Percentiles rank a stretch among this genome's conserved stretches.
These are phyloP conservation scores for Monosporascus sp. DNA, from an alignment of 2,329 filamentous ascomycete species.

Conservation along the genomic window DNA sequence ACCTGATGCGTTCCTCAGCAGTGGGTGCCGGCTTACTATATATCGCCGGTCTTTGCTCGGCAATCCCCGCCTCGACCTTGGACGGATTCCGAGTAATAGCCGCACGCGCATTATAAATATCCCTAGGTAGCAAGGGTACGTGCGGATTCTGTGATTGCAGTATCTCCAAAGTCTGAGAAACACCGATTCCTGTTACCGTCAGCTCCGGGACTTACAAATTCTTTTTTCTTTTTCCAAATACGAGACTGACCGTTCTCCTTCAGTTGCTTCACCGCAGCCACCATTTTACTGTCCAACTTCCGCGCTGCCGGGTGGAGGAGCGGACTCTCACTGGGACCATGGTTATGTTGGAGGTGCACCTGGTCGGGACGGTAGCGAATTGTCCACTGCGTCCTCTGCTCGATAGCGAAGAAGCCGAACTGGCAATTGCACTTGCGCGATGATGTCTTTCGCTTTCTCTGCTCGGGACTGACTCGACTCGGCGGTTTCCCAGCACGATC, in stretches of 20 bases:
- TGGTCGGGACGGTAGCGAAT: constrained; percentile 58
- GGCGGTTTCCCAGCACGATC: constrained; percentile 60
- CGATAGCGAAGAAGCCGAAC: constrained; percentile 65
- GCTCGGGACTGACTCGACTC: constrained; percentile 56
- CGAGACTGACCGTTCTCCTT: constrained; percentile 56
- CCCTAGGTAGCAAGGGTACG: constrained; percentile 56
- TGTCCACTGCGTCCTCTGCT: constrained; percentile 62
- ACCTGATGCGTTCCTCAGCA: constrained; percentile 57
- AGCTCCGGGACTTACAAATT: constrained; percentile 23
- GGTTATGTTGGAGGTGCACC: constrained; percentile 55
- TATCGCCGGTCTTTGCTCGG: constrained; percentile 57
- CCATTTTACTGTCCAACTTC: constrained; percentile 62
- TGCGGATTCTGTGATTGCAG: constrained; percentile 59
- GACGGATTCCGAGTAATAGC: constrained; percentile 61
- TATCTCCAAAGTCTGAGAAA: constrained; percentile 61
- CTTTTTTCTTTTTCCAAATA: background rate
- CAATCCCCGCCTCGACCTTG: constrained; percentile 54
- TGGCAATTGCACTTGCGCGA: constrained; percentile 65
- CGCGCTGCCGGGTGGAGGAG: constrained; percentile 61
- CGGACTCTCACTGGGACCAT: constrained; percentile 61
- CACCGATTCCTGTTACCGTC: constrained; percentile 49
- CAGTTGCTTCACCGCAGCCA: constrained; percentile 59
- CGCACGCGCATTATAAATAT: constrained; percentile 63
- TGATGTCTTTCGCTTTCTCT: constrained; percentile 60
- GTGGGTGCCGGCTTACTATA: constrained; percentile 61